Percentiles rank a stretch among this genome's conserved stretches.
Evolutionary conservation across 495 filamentous ascomycete genomes (phyloP).

Genomic region (Penicillium desertorum): DNA sequence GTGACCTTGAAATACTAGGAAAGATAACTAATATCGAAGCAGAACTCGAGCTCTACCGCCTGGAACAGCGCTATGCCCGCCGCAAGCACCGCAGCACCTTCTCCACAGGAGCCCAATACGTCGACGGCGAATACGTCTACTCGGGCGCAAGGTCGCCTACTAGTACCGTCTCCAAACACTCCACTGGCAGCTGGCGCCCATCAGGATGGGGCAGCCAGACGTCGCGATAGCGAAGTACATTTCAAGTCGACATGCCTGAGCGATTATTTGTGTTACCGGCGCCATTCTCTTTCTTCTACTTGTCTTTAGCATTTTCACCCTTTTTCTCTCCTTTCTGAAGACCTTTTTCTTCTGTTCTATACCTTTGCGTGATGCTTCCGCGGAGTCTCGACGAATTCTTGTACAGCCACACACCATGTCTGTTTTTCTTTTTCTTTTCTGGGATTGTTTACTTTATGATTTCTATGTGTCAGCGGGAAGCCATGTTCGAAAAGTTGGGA

Average conservation of each 20-base stretch:
- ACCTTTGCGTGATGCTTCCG: conserved; percentile 14
- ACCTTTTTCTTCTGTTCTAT: not conserved
- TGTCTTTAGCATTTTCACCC: conserved; percentile 9
- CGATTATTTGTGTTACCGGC: conserved; percentile 8
- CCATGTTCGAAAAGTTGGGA: not conserved
- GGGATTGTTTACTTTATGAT: conserved; percentile 9
- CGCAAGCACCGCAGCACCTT: conserved; percentile 85
- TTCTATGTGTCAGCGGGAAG: conserved; percentile 1
- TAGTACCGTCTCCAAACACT: conserved; percentile 44
- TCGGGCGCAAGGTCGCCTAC: conserved; percentile 39
- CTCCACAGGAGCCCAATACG: conserved; percentile 79
- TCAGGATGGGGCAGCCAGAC: conserved; percentile 35
- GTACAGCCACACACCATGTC: not conserved
- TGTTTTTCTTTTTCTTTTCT: conserved; percentile 5
- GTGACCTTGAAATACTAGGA: not conserved
- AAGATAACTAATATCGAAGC: conserved; percentile 24
- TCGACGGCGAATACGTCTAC: conserved; percentile 91
- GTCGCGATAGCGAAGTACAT: conserved; percentile 29
- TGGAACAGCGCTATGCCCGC: conserved; percentile 89
- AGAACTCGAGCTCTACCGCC: conserved; percentile 83
- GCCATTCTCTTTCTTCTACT: conserved; percentile 11
- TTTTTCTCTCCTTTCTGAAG: not conserved
- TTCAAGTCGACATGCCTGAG: conserved; percentile 3
- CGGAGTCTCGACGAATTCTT: conserved; percentile 6
- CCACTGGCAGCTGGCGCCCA: conserved; percentile 44